phyloP scores from a whole-genome alignment of 164 flowering plant species.

The Macadamia tetraphylla region DNA sequence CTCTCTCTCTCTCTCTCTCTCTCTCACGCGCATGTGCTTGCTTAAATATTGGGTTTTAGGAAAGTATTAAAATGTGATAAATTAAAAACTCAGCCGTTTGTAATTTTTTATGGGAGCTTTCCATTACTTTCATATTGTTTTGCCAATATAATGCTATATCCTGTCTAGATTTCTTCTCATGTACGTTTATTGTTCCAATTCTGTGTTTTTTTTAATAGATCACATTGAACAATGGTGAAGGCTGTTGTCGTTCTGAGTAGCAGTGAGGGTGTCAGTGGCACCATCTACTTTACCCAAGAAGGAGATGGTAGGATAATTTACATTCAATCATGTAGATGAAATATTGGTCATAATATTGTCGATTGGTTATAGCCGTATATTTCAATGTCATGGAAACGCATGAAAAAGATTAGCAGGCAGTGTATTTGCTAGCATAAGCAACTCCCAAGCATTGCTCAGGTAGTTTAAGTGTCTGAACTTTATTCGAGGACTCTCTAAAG shows the following conservation, averaged over 20 bases:
- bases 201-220: slow-evolving; percentile 30
- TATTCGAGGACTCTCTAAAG: too few species aligned
- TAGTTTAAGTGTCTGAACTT: too few species aligned
- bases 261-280: slow-evolving; percentile 75
- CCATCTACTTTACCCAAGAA: slow-evolving; percentile 67
- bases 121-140: too few species aligned
- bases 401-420: too few species aligned
- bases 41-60: background rate
- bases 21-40: too few species aligned
- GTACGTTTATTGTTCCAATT: slow-evolving; percentile 4
- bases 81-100: background rate
- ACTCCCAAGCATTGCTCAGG: too few species aligned
- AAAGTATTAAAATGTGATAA: background rate
- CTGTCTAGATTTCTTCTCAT: background rate
- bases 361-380: too few species aligned
- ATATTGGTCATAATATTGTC: background rate
- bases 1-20: background rate
- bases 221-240: slow-evolving; percentile 79
- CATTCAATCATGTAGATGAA: background rate
- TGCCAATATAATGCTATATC: too few species aligned
- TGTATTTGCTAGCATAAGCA: too few species aligned
- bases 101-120: background rate
- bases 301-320: slow-evolving; percentile 61
- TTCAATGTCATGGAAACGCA: too few species aligned
- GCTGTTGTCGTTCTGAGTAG: slow-evolving; percentile 80